Percentiles rank a stretch among this genome's conserved stretches.
phyloP scores from a whole-genome alignment of 306 rosid genomes.

The Corylus heterophylla region DNA sequence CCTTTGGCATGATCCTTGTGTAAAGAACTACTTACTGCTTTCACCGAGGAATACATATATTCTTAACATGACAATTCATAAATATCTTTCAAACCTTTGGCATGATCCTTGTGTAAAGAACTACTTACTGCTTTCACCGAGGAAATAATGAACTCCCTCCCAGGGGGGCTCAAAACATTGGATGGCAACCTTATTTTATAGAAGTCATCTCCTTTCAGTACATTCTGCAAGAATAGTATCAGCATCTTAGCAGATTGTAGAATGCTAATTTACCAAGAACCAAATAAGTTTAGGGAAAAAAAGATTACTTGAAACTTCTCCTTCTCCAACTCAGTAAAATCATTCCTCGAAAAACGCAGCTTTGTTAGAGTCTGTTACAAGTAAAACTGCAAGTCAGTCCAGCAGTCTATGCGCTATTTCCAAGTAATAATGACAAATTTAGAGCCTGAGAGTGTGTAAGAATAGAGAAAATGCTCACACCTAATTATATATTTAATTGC shows the following conservation, averaged over 20 bases:
- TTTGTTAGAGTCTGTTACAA: slow-evolving; percentile 80
- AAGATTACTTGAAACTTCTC: slow-evolving; percentile 57
- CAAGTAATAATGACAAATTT: not conserved
- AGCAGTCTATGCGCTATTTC: not conserved
- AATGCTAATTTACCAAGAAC: not conserved
- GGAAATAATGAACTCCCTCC: slow-evolving; percentile 65
- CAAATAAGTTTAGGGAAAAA: not conserved
- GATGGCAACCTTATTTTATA: slow-evolving; percentile 84
- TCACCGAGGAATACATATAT: slow-evolving; percentile 55
- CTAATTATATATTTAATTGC: not conserved
- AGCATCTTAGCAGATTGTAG: slow-evolving; percentile 12
- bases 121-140: slow-evolving; percentile 84
- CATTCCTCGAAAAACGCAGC: slow-evolving; percentile 79
- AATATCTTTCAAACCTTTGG: not conserved
- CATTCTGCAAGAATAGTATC: slow-evolving; percentile 42
- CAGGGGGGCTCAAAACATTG: slow-evolving; percentile 70
- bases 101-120: not conserved
- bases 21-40: slow-evolving; percentile 60
- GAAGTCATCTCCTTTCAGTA: slow-evolving; percentile 79
- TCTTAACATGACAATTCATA: no score
- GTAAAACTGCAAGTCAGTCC: slow-evolving; percentile 26
- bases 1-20: not conserved
- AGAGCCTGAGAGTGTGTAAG: not conserved
- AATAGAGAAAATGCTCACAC: not conserved
- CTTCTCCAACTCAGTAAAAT: slow-evolving; percentile 60